These are phyloP conservation scores for Wickerhamomyces xylosicus DNA, from an alignment of 805 yeast genomes.

Conservation along the genomic window DNA sequence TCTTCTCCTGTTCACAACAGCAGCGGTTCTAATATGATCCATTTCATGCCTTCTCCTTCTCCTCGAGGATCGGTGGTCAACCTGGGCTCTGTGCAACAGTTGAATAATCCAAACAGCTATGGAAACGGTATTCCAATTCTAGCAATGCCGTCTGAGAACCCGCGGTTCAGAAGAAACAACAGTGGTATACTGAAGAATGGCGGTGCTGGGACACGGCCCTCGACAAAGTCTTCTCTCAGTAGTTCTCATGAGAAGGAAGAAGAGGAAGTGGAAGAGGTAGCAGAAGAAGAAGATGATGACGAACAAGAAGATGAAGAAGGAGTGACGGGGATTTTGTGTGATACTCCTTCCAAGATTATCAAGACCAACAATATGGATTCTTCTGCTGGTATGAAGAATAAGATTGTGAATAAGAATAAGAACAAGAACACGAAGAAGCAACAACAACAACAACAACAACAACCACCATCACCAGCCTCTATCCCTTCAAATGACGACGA, in stretches of 20 bases:
- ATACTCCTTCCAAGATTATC: constrained; percentile 3
- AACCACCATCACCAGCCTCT: no score
- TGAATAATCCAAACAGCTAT: no score
- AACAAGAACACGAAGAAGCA: constrained; percentile 1
- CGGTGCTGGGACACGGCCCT: no score
- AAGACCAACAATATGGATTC: constrained; percentile 7
- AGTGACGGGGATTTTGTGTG: neutral
- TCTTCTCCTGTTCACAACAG: constrained; percentile 4
- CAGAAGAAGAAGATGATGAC: neutral
- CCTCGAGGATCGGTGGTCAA: no score
- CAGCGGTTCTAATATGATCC: no score
- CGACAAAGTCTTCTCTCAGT: no score
- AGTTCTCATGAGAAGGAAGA: neutral
- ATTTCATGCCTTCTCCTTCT: no score
- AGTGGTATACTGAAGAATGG: no score
- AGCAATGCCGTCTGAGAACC: constrained; percentile 12
- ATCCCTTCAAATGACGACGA: no score
- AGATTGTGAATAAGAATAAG: constrained; percentile 6
- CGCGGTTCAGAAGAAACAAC: no score
- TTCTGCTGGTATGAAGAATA: constrained; percentile 8
- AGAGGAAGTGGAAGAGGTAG: neutral
- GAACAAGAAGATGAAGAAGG: neutral
- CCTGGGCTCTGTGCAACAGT: no score
- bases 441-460: constrained; percentile 5
- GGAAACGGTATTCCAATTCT: constrained; percentile 7